Base-by-base conservation (phyloP, 306 rosid genomes). In the Glycine tomentella region DNA sequence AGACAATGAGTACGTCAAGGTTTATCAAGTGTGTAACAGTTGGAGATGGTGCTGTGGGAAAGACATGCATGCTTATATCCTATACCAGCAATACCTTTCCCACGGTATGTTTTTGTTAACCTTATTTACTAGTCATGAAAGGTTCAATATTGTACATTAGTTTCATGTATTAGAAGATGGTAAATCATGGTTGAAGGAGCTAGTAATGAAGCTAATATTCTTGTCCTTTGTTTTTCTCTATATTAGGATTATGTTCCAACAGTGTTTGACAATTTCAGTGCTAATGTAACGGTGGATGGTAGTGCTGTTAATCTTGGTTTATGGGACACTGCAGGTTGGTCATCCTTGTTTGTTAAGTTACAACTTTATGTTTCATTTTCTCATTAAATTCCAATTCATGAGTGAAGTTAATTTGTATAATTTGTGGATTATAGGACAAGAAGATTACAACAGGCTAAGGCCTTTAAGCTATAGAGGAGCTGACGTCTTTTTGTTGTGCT, bases 401-500 rank as follows among this genome's bases (percentile, higher is more conserved):
- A 56, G 49, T 46, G 38, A 66, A 64, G 20, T 8, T 36, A 36
- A 64, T 64, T 64, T 20, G 20, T 64, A 14, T 40, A 63, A 73
- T 65, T 49, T 70, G 53, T 36, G 72, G 25, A 74, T 53, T 81
- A 13, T 86, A 94, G 98, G 98, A 55, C 98, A 94, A 77, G 98
- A 94, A 83, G 98, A 94, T 85, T 94, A 94, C 75, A 94, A 94
- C 78, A 90, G 98, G 88, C 77, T 94, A 82, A 94, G 98, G 91
- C 98, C 98, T 65, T 87, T 94, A 79, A 94, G 98, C 80, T 94
- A 94, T 76, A 94, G 98, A 79, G 98, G 97, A 74, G 97, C 98
- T 75, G 97, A 94, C 89, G 97, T 94, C 87, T 94, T 94, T 85
- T 80, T 94, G 79, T 58, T 94, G 86, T 95, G 97, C 51, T 94